A percentile compares a stretch with the other conserved stretches of the same genome.
phyloP scores from a whole-genome alignment of 306 rosid species.

The Rosa persica region DNA sequence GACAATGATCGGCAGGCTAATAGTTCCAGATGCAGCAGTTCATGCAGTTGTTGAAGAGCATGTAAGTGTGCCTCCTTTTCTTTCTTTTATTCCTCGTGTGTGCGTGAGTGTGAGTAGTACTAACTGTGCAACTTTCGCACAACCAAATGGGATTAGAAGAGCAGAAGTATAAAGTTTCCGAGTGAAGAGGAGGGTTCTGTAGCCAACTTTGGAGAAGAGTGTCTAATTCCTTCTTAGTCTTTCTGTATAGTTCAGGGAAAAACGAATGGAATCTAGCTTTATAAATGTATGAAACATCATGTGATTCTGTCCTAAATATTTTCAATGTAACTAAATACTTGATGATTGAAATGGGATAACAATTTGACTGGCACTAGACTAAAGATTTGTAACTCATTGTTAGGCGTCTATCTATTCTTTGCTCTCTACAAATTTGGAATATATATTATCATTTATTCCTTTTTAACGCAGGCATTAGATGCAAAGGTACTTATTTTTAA shows the following conservation, averaged over 20 bases:
- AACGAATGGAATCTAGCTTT: background rate
- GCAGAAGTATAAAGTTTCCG: background rate
- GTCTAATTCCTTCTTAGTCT: background rate
- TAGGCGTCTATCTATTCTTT: background rate
- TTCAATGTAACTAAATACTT: background rate
- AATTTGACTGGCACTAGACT: background rate
- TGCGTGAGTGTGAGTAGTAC: background rate
- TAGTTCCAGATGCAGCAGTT: slow-evolving; percentile 67
- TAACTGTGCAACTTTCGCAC: background rate
- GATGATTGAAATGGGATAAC: background rate
- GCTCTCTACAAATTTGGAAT: background rate
- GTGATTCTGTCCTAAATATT: background rate
- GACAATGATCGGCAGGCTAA: slow-evolving; percentile 84
- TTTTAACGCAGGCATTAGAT: slow-evolving; percentile 67
- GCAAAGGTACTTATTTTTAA: slow-evolving; percentile 81
- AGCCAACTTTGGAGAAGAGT: background rate
- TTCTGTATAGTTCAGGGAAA: background rate
- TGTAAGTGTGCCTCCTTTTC: slow-evolving; percentile 46
- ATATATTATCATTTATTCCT: background rate
- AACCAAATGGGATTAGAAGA: background rate
- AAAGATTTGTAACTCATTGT: background rate
- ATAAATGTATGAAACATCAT: background rate
- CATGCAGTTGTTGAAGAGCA: slow-evolving; percentile 97
- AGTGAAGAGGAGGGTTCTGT: background rate
- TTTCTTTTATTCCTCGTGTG: background rate